Conservation (phyloP, 805 yeast genomes). For the Yueomyces sp. region DNA sequence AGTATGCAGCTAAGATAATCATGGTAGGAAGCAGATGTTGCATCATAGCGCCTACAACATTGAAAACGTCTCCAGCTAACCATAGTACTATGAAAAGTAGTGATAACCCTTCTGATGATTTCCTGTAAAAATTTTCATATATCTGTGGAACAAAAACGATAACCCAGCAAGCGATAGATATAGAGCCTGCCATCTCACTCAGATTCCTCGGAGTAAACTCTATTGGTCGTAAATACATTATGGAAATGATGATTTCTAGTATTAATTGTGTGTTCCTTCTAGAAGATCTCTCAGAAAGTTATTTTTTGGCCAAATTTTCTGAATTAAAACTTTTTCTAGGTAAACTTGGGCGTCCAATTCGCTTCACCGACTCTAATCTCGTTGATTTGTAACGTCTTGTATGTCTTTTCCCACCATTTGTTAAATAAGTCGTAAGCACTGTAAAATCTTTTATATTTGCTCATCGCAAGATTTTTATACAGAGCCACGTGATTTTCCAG, state of each 20-base stretch:
- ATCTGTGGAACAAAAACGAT: conserved; percentile 96
- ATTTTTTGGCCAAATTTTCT: too few species aligned
- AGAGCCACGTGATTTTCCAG: too few species aligned
- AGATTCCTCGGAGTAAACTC: conserved; percentile 55
- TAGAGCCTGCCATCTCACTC: conserved; percentile 62
- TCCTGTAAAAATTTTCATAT: conserved; percentile 76
- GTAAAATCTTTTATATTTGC: too few species aligned
- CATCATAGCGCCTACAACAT: conserved; percentile 77
- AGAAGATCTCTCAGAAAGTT: too few species aligned
- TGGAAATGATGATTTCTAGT: not conserved
- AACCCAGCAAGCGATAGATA: conserved; percentile 94
- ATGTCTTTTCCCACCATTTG: too few species aligned
- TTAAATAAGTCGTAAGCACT: too few species aligned
- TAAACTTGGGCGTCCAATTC: too few species aligned
- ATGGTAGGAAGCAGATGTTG: conserved; percentile 91
- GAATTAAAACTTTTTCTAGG: too few species aligned
- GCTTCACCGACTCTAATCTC: too few species aligned
- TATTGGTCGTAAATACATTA: conserved; percentile 31
- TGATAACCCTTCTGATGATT: conserved; percentile 84
- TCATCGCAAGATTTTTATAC: too few species aligned
- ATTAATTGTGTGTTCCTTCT: too few species aligned
- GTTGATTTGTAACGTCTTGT: too few species aligned
- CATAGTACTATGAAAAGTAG: conserved; percentile 75
- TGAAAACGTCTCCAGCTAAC: conserved; percentile 90
- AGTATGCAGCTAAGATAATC: conserved; percentile 84